Percentiles rank a stretch among this genome's conserved stretches.
Evolutionary conservation across 1,284 basidiomycete genomes (phyloP).

Genomic region (Cystobasidiaceae sp.): DNA sequence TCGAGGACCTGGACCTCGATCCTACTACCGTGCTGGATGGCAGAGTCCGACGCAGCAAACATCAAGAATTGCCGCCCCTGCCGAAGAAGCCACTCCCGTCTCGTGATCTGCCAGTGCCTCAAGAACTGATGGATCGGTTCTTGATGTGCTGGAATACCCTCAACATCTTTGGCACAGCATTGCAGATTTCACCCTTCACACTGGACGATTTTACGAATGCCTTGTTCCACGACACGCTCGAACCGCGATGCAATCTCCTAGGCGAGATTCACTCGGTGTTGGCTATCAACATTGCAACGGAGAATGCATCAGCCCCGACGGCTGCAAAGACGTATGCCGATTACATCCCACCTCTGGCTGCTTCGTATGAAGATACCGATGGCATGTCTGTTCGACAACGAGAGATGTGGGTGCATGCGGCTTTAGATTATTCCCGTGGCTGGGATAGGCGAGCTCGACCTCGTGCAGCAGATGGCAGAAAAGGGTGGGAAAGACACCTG

Average conservation of each 20-base stretch:
- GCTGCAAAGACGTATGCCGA: slow-evolving; percentile 32
- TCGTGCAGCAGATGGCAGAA: slow-evolving; percentile 43
- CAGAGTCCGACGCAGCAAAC: slow-evolving; percentile 58
- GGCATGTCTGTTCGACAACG: slow-evolving; percentile 48
- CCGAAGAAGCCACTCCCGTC: slow-evolving; percentile 57
- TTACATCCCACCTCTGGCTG: slow-evolving; percentile 35
- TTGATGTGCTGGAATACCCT: slow-evolving; percentile 88
- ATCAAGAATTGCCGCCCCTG: slow-evolving; percentile 62
- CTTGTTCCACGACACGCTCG: slow-evolving; percentile 66
- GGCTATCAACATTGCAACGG: slow-evolving; percentile 75
- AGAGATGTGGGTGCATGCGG: slow-evolving; percentile 41
- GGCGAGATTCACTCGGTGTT: slow-evolving; percentile 83
- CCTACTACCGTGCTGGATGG: slow-evolving; percentile 44
- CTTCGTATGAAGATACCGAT: slow-evolving; percentile 34
- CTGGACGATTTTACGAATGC: slow-evolving; percentile 90
- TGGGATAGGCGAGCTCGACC: slow-evolving; percentile 44
- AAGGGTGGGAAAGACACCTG: slow-evolving; percentile 70
- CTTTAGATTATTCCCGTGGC: slow-evolving; percentile 21
- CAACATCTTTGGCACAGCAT: slow-evolving; percentile 60
- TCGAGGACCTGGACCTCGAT: slow-evolving; percentile 52
- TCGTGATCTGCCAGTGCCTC: slow-evolving; percentile 60
- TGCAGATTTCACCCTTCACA: slow-evolving; percentile 83
- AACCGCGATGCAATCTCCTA: slow-evolving; percentile 69
- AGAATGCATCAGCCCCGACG: slow-evolving; percentile 46
- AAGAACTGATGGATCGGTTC: slow-evolving; percentile 72